Evolutionary conservation across 2,329 filamentous ascomycete species (phyloP).

Genomic region (Talaromyces sp.): DNA sequence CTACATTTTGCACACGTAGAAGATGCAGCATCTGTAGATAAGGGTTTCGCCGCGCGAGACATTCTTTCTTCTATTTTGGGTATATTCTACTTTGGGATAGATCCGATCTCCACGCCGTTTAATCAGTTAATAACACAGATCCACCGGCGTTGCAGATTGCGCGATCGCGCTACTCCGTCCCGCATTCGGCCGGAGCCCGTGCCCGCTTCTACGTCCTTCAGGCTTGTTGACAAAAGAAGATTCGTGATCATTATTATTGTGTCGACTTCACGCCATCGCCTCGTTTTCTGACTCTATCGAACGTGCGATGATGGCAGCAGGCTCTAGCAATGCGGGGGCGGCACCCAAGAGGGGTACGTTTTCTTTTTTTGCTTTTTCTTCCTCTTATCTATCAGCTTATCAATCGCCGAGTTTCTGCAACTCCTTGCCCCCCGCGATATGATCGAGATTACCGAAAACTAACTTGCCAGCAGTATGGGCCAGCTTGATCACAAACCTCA

Average conservation of each 20-base stretch:
- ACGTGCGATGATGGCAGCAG: neutral
- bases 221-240: too few species aligned
- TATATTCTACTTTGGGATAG: neutral
- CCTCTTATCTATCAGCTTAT: neutral
- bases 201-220: too few species aligned
- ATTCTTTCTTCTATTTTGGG: neutral
- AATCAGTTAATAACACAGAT: too few species aligned
- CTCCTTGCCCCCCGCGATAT: neutral
- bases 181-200: too few species aligned
- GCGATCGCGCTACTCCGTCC: too few species aligned
- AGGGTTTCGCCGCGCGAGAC: too few species aligned
- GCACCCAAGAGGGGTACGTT: neutral
- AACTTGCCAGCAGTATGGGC: constrained; percentile 64
- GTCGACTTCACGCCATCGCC: neutral
- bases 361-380: neutral
- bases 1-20: neutral
- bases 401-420: neutral
- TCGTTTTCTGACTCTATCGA: neutral
- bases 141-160: too few species aligned
- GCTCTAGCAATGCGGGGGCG: neutral
- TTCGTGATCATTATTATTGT: too few species aligned
- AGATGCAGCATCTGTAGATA: neutral
- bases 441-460: neutral
- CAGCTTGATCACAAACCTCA: constrained; percentile 76
- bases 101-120: neutral